Conservation (phyloP, 225 moss, liverwort and hornwort genomes). For the Ulota crispa region DNA sequence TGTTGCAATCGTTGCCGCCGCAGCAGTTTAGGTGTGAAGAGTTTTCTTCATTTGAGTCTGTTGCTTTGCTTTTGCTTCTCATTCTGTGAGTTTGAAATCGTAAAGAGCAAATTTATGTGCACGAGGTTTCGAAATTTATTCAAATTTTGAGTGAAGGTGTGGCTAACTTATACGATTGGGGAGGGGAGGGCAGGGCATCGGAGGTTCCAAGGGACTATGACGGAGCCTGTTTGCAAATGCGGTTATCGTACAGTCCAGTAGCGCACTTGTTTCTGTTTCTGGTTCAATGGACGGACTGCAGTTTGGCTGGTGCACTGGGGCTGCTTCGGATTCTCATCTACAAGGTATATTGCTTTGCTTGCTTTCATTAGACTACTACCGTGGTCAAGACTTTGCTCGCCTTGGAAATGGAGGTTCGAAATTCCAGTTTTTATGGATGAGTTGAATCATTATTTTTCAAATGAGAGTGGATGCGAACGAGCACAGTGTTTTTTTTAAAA, state of each 20-base stretch:
- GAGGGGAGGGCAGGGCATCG: constrained; percentile 75
- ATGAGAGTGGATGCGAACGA: constrained; percentile 15
- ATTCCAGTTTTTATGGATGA: background rate
- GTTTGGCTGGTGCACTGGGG: constrained; percentile 94
- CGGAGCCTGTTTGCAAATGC: constrained; percentile 95
- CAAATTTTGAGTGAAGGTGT: background rate
- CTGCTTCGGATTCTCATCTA: constrained; percentile 94
- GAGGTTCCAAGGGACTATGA: constrained; percentile 95
- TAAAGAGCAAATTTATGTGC: background rate
- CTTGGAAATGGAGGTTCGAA: background rate
- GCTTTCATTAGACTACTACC: background rate
- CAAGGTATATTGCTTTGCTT: constrained; percentile 65
- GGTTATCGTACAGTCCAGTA: constrained; percentile 94
- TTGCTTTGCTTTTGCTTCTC: background rate
- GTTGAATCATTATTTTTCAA: background rate
- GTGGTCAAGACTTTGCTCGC: background rate
- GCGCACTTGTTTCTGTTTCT: constrained; percentile 92
- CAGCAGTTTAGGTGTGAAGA: constrained; percentile 19
- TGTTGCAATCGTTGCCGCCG: background rate
- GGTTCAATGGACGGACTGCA: constrained; percentile 99
- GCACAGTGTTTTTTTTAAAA: background rate
- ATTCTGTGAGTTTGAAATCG: background rate
- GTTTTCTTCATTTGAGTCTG: constrained; percentile 20
- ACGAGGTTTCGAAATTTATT: background rate
- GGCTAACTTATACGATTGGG: constrained; percentile 14